Conservation (phyloP, 2,329 filamentous ascomycete genomes). For the Curvularia sp. region DNA sequence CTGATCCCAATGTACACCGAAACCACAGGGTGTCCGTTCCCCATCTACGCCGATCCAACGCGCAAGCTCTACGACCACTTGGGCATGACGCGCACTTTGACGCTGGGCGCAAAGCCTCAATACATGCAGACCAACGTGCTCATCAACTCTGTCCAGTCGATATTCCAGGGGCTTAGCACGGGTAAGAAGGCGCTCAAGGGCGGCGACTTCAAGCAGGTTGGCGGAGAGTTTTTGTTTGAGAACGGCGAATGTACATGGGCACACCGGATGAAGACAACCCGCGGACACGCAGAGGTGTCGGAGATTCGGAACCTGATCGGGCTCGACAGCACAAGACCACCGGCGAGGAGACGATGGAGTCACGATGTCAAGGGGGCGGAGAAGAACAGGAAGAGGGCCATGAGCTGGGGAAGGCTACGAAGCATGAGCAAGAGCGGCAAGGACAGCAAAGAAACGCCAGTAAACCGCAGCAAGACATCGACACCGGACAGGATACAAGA, state of each 20-base stretch:
- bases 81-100: slow-evolving; percentile 71
- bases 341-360: slow-evolving; percentile 45
- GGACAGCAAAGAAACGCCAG: slow-evolving; percentile 6
- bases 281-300: slow-evolving; percentile 76
- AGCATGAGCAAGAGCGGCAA: slow-evolving; percentile 37
- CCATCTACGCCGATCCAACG: slow-evolving; percentile 79
- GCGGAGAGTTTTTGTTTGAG: slow-evolving; percentile 81
- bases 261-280: slow-evolving; percentile 79
- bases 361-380: slow-evolving; percentile 38
- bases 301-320: slow-evolving; percentile 70
- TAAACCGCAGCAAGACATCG: slow-evolving; percentile 19
- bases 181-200: slow-evolving; percentile 66
- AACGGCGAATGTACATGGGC: slow-evolving; percentile 76
- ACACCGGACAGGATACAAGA: slow-evolving; percentile 33
- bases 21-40: slow-evolving; percentile 70
- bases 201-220: slow-evolving; percentile 72
- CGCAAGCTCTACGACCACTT: slow-evolving; percentile 70
- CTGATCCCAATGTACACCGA: slow-evolving; percentile 72
- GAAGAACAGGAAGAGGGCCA: slow-evolving; percentile 32
- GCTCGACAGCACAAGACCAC: slow-evolving; percentile 36
- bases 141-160: slow-evolving; percentile 58
- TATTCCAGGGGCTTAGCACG: slow-evolving; percentile 68
- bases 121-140: slow-evolving; percentile 66
- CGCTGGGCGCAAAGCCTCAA: slow-evolving; percentile 66
- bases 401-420: slow-evolving; percentile 38